Evolutionary conservation across 768 basidiomycete genomes (phyloP).

Genomic region (Candolleomyces efflorescens): DNA sequence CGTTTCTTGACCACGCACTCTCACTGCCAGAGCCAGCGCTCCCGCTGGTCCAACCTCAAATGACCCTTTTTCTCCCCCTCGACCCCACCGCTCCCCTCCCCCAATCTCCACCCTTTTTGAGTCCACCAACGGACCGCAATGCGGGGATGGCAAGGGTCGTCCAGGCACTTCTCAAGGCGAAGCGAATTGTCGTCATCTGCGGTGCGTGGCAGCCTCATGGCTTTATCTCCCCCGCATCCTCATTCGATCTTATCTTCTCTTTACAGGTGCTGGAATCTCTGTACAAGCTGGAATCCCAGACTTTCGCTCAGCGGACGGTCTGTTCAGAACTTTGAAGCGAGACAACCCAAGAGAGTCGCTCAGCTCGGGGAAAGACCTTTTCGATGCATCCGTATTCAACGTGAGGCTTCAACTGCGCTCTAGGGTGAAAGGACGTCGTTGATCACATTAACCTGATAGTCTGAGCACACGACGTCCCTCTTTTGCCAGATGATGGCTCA

Average conservation of each 20-base stretch:
- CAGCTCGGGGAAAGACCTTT: conserved; percentile 80
- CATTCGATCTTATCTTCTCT: conserved; percentile 6
- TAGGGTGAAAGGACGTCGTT: background rate
- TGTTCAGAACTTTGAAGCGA: conserved; percentile 74
- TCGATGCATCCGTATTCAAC: conserved; percentile 86
- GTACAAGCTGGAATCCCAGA: conserved; percentile 88
- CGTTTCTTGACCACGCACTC: conserved; percentile 1
- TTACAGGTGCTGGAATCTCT: conserved; percentile 80
- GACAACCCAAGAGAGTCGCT: conserved; percentile 72
- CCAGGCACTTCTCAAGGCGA: conserved; percentile 72
- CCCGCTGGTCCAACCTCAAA: conserved; percentile 19
- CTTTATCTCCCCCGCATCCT: conserved; percentile 1
- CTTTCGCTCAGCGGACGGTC: conserved; percentile 76
- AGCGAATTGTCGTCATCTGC: conserved; percentile 80
- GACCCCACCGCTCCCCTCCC: conserved; percentile 43
- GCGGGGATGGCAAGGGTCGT: conserved; percentile 51
- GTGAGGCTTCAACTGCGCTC: conserved; percentile 38
- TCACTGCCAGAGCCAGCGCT: background rate
- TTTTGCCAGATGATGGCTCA: conserved; percentile 91
- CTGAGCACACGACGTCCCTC: conserved; percentile 66
- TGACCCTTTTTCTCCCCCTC: conserved; percentile 67
- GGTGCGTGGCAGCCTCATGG: conserved; percentile 45
- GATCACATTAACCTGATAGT: conserved; percentile 34
- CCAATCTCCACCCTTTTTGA: conserved; percentile 52
- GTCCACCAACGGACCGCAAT: conserved; percentile 38